Evolutionary conservation across 164 flowering plant species (phyloP), one percentile per base, ranked within the genome.

Genomic region (Magnolia changhungtana): DNA sequence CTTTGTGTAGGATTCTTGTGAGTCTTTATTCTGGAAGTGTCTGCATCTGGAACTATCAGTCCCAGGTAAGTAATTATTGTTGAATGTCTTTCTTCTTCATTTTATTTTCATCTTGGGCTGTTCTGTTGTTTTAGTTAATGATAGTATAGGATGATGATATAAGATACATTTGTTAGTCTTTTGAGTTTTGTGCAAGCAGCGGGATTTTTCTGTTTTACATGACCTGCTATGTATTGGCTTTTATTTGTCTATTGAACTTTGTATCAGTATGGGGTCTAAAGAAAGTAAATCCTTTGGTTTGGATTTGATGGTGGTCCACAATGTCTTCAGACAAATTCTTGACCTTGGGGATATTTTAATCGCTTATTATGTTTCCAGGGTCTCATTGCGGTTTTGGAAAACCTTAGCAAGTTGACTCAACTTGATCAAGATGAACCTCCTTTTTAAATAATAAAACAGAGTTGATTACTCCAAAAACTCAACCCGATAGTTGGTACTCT

Each of bases 21-120:
- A 94, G 98, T 86, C 88, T 94, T 82, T 91, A 94, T 82, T 89
- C 97, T 3, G 98, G 98, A 83, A 90, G 88, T 74, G 90, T 94
- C 31, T 86, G 91, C 73, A 90, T 92, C 59, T 92, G 93, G 92
- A 91, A 94, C 82, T 94, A 92, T 83, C 98, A 94, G 88, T 85
- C 93, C 50, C 89, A 89, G 85, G 91, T 87, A 74, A 75, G 83
- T 31, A 69, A 20, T 63, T 27, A 27, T 7, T 64, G 67, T 64
- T 20, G 24, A 21, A 64, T 64, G 29, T 20, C 10, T 21, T n/a
- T 64, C n/a, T 11, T 55, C 27, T 64, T 64, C 24, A 64, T 64
- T n/a, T 64, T 8, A 64, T n/a, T 21, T n/a, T 4, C 24, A 0
- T 13, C 63, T 59, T 64, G 67, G 67, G 10, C 19, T 64, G 21